Percentiles rank a stretch among this genome's conserved stretches.
Evolutionary conservation across 2,329 filamentous ascomycete species (phyloP).

Genomic region (Colletotrichum spinosum): DNA sequence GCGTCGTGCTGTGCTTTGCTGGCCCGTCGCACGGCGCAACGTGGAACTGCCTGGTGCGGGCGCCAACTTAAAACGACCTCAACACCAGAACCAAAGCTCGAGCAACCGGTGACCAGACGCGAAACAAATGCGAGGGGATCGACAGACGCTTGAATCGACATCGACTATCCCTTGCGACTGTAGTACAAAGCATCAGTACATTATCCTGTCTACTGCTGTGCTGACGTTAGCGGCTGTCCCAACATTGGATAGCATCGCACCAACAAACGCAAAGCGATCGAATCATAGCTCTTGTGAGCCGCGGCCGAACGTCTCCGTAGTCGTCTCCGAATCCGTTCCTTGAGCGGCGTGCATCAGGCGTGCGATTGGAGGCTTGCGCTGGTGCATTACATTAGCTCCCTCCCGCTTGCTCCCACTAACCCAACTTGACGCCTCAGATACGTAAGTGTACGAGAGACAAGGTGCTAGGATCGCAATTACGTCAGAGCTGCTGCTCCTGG

Average conservation of each 20-base stretch:
- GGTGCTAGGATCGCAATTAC: slow-evolving; percentile 30
- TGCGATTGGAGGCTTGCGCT: neutral
- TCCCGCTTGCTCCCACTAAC: slow-evolving; percentile 19
- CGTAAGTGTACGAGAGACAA: slow-evolving; percentile 3
- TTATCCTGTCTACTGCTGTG: too few relatives aligned
- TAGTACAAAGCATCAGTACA: too few relatives aligned
- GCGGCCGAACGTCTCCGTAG: neutral
- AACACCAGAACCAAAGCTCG: slow-evolving; percentile 1
- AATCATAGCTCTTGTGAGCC: slow-evolving; percentile 13
- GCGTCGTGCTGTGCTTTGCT: neutral
- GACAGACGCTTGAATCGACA: too few relatives aligned
- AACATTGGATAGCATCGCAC: slow-evolving; percentile 1
- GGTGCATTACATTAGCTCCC: slow-evolving; percentile 24
- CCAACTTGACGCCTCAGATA: slow-evolving; percentile 28
- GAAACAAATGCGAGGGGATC: slow-evolving; percentile 14
- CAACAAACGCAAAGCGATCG: slow-evolving; percentile 24
- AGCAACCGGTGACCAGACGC: slow-evolving; percentile 21
- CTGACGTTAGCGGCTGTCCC: neutral
- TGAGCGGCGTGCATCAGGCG: slow-evolving; percentile 29
- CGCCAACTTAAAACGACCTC: slow-evolving; percentile 31
- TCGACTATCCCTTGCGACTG: too few relatives aligned
- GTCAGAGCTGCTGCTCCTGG: slow-evolving; percentile 16
- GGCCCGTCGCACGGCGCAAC: slow-evolving; percentile 17
- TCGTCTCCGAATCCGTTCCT: slow-evolving; percentile 24
- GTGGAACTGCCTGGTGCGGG: slow-evolving; percentile 28